Evolutionary conservation across 2,329 filamentous ascomycete genomes (phyloP), one percentile per base, ranked within the genome.

Genomic region (Alternaria alternata): DNA sequence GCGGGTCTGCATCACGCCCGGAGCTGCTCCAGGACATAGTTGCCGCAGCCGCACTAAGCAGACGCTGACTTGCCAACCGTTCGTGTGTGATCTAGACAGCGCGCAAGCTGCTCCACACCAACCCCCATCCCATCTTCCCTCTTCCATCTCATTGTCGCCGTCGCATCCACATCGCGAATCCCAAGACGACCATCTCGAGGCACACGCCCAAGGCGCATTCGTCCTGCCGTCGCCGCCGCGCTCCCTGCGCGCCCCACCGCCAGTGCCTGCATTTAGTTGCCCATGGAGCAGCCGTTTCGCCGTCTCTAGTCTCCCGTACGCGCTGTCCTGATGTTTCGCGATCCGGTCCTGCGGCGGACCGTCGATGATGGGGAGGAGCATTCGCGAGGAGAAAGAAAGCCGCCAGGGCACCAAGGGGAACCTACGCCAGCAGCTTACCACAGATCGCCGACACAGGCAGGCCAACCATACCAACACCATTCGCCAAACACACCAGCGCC

Each of bases 361-460:
- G 69, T 73, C 63, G 72, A 74, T 58, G 71, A 76, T 56, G 70
- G 71, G 63, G 65, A 71, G 54, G 66, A 65, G 61, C 62, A 58
- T 48, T 65, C 67, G 71, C 66, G 66, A 73, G 62, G 60, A 55
- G 73, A 77, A 65, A 74, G 71, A 68, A 75, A 71, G 70, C 66
- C 62, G 70, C 66, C 69, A 75, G 72, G 70, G 70, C 70, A 75
- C 70, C 71, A 68, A 70, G 72, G 71, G 70, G 69, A 69, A 60
- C 62, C 62, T 59, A 54, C 59, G 64, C 67, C 70, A 73, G 70
- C 69, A 73, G 71, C 75, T 71, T 77, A 76, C 73, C 69, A 71
- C 63, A 65, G 59, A 70, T 78, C 76, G 67, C 75, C 76, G 59
- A 71, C 72, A 67, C 75, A 78, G 67, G 72, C 75, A 68, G 70